Percentiles rank a stretch among this genome's conserved stretches.
Evolutionary conservation across 2,329 filamentous ascomycete genomes (phyloP).

Genomic region (Fusarium coicis): DNA sequence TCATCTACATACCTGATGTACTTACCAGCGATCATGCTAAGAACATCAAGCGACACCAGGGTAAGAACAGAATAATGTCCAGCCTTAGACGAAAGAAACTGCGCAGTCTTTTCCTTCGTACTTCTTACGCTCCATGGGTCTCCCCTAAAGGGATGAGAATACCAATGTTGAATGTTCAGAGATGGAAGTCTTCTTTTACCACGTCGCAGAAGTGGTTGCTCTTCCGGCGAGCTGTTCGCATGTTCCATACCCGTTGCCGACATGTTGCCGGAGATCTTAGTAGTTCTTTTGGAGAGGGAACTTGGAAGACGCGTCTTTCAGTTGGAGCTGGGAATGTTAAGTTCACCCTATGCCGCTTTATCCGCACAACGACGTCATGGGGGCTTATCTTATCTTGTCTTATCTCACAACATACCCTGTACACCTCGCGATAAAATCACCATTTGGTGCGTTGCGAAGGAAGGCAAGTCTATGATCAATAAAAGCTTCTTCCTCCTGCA

Average conservation of each 20-base stretch:
- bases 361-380: not conserved
- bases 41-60: slow-evolving; percentile 12
- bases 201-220: not conserved
- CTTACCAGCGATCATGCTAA: slow-evolving; percentile 20
- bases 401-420: not conserved
- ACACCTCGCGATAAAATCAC: not conserved
- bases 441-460: fast-evolving
- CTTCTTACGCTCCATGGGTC: not conserved
- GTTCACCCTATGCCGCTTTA: not conserved
- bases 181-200: not conserved
- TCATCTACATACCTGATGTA: fast-evolving
- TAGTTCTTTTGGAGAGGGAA: fast-evolving
- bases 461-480: fast-evolving
- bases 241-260: not conserved
- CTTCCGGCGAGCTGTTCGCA: not conserved
- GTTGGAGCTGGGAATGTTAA: fast-evolving
- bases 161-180: slow-evolving; percentile 13
- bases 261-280: not conserved
- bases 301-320: fast-evolving
- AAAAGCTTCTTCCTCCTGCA: not conserved
- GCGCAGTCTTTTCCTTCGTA: not conserved
- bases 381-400: not conserved
- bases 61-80: slow-evolving; percentile 8
- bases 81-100: not conserved
- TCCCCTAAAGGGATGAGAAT: not conserved